Evolutionary conservation across 768 basidiomycete genomes (phyloP).

Genomic region (Suillus tomentosus): DNA sequence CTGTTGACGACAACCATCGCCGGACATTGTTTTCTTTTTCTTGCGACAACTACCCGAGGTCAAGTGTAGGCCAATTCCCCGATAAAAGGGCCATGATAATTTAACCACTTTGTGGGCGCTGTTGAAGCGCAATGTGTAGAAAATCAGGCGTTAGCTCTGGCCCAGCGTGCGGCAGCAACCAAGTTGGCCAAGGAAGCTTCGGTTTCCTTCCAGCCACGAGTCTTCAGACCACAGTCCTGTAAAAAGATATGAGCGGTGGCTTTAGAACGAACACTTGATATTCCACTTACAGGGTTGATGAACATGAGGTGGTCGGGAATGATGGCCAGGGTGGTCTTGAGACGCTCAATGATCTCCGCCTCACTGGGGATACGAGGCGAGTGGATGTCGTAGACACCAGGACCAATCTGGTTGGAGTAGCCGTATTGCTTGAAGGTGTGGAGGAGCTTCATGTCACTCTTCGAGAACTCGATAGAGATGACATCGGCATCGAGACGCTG

Average conservation of each 20-base stretch:
- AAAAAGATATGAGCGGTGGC: slow-evolving; percentile 13
- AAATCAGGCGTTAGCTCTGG: slow-evolving; percentile 76
- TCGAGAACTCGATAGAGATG: slow-evolving; percentile 98
- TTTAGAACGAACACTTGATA: slow-evolving; percentile 8
- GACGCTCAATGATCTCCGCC: slow-evolving; percentile 92
- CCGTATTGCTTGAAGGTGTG: slow-evolving; percentile 93
- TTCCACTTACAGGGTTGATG: slow-evolving; percentile 74
- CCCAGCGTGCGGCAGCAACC: slow-evolving; percentile 92
- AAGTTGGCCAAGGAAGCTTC: slow-evolving; percentile 87
- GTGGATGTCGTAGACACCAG: slow-evolving; percentile 99
- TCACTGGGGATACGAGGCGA: slow-evolving; percentile 95
- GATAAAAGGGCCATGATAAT: slow-evolving; percentile 42
- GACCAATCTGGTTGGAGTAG: slow-evolving; percentile 97
- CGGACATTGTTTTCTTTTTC: slow-evolving; percentile 25
- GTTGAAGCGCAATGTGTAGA: slow-evolving; percentile 77
- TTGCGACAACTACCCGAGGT: slow-evolving; percentile 57
- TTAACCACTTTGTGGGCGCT: slow-evolving; percentile 77
- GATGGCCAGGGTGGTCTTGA: slow-evolving; percentile 80
- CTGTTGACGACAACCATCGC: slow-evolving; percentile 21
- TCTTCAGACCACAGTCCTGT: slow-evolving; percentile 96
- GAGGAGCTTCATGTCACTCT: slow-evolving; percentile 97
- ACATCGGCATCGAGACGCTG: slow-evolving; percentile 97
- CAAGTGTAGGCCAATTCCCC: slow-evolving; percentile 40
- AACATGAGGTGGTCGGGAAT: slow-evolving; percentile 82
- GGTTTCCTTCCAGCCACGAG: slow-evolving; percentile 98